These are phyloP conservation scores for Aspergillaceae sp. DNA, from an alignment of 2,329 filamentous ascomycete species.

Conservation along the genomic window DNA sequence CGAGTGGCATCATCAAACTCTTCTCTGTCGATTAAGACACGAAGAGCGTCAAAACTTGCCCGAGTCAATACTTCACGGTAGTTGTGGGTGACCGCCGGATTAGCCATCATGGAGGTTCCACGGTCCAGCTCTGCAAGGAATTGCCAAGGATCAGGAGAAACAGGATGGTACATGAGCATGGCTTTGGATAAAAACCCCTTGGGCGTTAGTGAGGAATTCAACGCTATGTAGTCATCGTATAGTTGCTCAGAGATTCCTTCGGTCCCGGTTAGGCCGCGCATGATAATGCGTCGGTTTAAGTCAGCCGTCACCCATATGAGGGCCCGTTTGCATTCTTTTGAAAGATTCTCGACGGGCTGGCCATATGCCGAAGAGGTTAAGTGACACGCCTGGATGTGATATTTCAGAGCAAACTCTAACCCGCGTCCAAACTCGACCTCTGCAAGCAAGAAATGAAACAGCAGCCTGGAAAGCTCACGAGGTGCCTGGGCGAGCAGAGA, in stretches of 20 bases:
- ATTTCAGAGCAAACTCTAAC: conserved; percentile 21
- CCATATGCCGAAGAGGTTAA: conserved; percentile 10
- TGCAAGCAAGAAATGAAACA: conserved; percentile 25
- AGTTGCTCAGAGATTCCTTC: conserved; percentile 18
- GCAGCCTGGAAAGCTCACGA: conserved; percentile 15
- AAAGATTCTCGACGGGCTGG: background rate
- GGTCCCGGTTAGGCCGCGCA: conserved; percentile 8
- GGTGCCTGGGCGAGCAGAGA: background rate
- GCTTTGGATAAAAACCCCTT: conserved; percentile 19
- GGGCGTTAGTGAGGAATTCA: conserved; percentile 16
- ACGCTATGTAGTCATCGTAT: conserved; percentile 26
- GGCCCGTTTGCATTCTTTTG: conserved; percentile 8
- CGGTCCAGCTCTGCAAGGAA: conserved; percentile 18
- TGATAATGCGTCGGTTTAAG: conserved; percentile 18
- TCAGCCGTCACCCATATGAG: conserved; percentile 18
- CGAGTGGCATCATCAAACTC: conserved; percentile 20
- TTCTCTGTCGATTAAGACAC: conserved; percentile 27
- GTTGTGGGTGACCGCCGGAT: conserved; percentile 2
- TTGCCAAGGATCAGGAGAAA: conserved; percentile 22
- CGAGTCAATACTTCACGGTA: conserved; percentile 23
- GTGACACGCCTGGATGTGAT: conserved; percentile 21
- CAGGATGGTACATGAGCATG: conserved; percentile 32
- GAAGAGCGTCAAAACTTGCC: conserved; percentile 31
- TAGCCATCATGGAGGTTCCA: conserved; percentile 7
- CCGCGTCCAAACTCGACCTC: conserved; percentile 28